Conservation (phyloP, 169 alveolate genomes). For the Plasmodium sp. region DNA sequence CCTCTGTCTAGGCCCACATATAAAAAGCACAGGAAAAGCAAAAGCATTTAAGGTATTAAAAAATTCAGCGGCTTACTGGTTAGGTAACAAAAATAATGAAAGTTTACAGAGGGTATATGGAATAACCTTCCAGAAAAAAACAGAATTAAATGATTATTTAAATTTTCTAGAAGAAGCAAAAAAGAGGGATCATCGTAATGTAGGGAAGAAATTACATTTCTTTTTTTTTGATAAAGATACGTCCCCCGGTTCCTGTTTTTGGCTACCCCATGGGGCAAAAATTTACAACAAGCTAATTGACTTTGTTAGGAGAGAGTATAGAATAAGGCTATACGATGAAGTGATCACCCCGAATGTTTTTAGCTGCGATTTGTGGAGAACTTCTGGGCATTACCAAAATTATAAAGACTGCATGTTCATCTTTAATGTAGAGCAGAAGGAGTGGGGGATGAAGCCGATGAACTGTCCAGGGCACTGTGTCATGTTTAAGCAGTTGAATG, state of each 20-base stretch:
- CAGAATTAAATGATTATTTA: slow-evolving; percentile 94
- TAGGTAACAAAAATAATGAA: slow-evolving; percentile 96
- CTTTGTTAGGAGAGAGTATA: slow-evolving; percentile 91
- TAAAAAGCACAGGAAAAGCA: slow-evolving; percentile 95
- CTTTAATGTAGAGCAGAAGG: slow-evolving; percentile 95
- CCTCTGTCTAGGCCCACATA: slow-evolving; percentile 99
- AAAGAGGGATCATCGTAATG: slow-evolving; percentile 98
- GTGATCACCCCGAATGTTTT: slow-evolving; percentile 98
- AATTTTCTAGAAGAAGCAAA: slow-evolving; percentile 97
- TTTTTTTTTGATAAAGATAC: slow-evolving; percentile 95
- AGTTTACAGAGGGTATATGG: slow-evolving; percentile 99
- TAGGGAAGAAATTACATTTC: slow-evolving; percentile 94
- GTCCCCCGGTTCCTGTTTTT: slow-evolving; percentile 94
- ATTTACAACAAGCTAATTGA: slow-evolving; percentile 96
- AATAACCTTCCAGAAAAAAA: slow-evolving; percentile 97
- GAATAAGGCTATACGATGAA: slow-evolving; percentile 88
- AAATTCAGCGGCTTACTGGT: slow-evolving; percentile 99
- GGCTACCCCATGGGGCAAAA: slow-evolving; percentile 98
- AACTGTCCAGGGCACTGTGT: slow-evolving; percentile 99
- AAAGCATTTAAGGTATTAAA: slow-evolving; percentile 96
- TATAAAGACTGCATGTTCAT: slow-evolving; percentile 93
- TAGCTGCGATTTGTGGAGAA: slow-evolving; percentile 96
- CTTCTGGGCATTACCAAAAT: slow-evolving; percentile 99
- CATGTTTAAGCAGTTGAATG: slow-evolving; percentile 92
- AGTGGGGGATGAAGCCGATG: slow-evolving; percentile 99